Percentiles rank a stretch among this genome's conserved stretches.
Evolutionary conservation across 768 basidiomycete species (phyloP).

Genomic region (Nidularia pulvinata): DNA sequence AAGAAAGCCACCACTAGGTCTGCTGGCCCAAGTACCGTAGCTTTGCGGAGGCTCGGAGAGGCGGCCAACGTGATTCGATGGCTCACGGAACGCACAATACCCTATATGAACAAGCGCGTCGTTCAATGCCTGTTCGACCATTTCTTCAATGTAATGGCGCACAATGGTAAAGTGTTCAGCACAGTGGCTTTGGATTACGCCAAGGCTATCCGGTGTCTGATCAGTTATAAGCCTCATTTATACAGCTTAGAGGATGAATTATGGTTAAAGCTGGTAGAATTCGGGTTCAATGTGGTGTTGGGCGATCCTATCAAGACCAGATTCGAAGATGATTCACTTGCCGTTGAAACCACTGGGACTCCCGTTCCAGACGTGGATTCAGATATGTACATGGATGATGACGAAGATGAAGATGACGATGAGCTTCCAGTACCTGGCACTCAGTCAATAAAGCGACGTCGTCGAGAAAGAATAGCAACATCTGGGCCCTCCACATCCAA

Average conservation of each 20-base stretch:
- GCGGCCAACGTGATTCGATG: slow-evolving; percentile 69
- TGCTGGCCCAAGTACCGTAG: slow-evolving; percentile 35
- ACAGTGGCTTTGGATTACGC: slow-evolving; percentile 80
- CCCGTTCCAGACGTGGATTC: slow-evolving; percentile 34
- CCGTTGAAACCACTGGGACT: no score
- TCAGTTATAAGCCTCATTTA: slow-evolving; percentile 73
- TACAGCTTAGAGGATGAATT: slow-evolving; percentile 62
- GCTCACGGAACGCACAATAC: slow-evolving; percentile 65
- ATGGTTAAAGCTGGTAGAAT: slow-evolving; percentile 71
- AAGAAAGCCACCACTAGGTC: slow-evolving; percentile 36
- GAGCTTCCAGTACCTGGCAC: slow-evolving; percentile 10
- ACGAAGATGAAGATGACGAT: slow-evolving; percentile 23
- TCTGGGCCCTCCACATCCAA: slow-evolving; percentile 11
- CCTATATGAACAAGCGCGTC: slow-evolving; percentile 53
- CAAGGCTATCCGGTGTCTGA: slow-evolving; percentile 69
- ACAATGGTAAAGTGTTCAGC: slow-evolving; percentile 50
- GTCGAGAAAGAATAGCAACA: no score
- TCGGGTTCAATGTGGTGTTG: slow-evolving; percentile 79
- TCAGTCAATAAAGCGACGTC: slow-evolving; percentile 37
- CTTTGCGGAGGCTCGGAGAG: slow-evolving; percentile 62
- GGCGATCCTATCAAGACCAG: slow-evolving; percentile 45
- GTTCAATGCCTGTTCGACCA: slow-evolving; percentile 62
- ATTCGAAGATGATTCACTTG: slow-evolving; percentile 29
- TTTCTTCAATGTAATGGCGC: slow-evolving; percentile 57
- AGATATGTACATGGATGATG: slow-evolving; percentile 24